A percentile compares a stretch with the other conserved stretches of the same genome.
Conservation (phyloP, 2,329 filamentous ascomycete species). For the Alternaria brassicicola region DNA sequence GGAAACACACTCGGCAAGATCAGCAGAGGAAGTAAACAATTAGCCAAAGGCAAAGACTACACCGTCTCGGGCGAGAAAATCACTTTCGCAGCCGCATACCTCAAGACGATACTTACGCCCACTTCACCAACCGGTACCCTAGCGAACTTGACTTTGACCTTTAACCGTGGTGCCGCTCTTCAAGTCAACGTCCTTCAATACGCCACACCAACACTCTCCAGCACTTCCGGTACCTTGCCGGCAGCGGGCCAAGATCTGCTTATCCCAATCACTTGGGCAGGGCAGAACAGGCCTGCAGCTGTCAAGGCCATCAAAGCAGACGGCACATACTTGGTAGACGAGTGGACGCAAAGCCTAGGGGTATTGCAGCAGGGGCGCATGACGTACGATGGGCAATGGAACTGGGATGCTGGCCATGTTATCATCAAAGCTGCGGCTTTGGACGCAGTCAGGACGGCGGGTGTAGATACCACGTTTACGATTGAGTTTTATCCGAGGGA, state of each 20-base stretch:
- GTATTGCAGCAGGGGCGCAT: constrained; percentile 56
- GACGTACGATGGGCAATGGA: constrained; percentile 60
- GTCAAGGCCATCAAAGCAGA: constrained; percentile 58
- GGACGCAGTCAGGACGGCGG: constrained; percentile 55
- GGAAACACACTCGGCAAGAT: constrained; percentile 57
- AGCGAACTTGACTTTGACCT: constrained; percentile 59
- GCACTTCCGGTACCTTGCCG: constrained; percentile 39
- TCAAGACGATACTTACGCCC: constrained; percentile 53
- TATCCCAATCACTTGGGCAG: constrained; percentile 61
- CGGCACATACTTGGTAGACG: constrained; percentile 60
- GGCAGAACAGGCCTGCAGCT: constrained; percentile 57
- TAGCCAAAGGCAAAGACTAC: constrained; percentile 55
- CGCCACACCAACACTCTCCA: constrained; percentile 49
- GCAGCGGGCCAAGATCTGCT: constrained; percentile 50
- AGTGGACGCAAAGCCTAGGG: constrained; percentile 62
- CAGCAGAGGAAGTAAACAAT: constrained; percentile 45
- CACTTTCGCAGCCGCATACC: constrained; percentile 56
- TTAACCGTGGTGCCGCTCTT: constrained; percentile 58
- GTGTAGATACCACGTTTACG: constrained; percentile 56
- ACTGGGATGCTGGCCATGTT: constrained; percentile 56
- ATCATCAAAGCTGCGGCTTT: constrained; percentile 56
- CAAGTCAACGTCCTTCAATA: constrained; percentile 61
- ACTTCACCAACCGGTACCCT: constrained; percentile 54
- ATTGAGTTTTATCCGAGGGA: constrained; percentile 63
- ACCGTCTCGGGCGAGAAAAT: constrained; percentile 52